Evolutionary conservation across 768 basidiomycete species (phyloP).

Genomic region (Russula dissimulans): DNA sequence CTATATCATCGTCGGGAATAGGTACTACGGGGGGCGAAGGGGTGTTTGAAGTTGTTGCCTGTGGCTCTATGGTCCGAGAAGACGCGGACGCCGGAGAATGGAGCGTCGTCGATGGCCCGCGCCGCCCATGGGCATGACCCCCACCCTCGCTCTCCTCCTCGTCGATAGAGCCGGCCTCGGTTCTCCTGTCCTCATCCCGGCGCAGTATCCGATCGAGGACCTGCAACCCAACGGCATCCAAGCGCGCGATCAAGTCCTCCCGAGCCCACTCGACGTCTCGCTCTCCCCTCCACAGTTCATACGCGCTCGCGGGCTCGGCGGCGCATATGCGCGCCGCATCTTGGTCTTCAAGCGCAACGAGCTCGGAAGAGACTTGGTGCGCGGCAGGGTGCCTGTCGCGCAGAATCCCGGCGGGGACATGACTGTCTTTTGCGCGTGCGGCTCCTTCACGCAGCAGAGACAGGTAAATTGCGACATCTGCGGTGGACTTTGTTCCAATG

Average conservation of each 20-base stretch:
- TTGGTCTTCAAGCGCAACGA: constrained; percentile 10
- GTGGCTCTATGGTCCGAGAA: background rate
- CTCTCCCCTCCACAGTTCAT: background rate
- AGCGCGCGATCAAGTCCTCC: constrained; percentile 29
- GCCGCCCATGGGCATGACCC: constrained; percentile 20
- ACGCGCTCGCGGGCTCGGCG: constrained; percentile 3
- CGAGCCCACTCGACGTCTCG: constrained; percentile 15
- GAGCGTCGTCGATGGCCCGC: background rate
- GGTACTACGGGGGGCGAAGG: background rate
- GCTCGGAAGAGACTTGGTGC: constrained; percentile 5
- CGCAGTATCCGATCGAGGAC: constrained; percentile 22
- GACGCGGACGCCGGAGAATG: background rate
- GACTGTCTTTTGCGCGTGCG: background rate
- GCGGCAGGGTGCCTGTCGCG: constrained; percentile 12
- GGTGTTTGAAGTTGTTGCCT: background rate
- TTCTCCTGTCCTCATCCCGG: constrained; percentile 14
- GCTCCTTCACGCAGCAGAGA: constrained; percentile 31
- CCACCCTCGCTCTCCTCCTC: constrained; percentile 20
- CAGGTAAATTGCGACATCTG: constrained; percentile 64
- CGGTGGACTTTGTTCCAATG: constrained; percentile 53
- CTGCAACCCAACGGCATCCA: constrained; percentile 29
- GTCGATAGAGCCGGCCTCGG: constrained; percentile 21
- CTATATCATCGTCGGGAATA: background rate
- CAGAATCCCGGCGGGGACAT: background rate
- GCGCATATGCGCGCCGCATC: background rate